Evolutionary conservation across 2,329 filamentous ascomycete species (phyloP), one percentile per base, ranked within the genome.

Genomic region (Pseudogymnoascus sp.): DNA sequence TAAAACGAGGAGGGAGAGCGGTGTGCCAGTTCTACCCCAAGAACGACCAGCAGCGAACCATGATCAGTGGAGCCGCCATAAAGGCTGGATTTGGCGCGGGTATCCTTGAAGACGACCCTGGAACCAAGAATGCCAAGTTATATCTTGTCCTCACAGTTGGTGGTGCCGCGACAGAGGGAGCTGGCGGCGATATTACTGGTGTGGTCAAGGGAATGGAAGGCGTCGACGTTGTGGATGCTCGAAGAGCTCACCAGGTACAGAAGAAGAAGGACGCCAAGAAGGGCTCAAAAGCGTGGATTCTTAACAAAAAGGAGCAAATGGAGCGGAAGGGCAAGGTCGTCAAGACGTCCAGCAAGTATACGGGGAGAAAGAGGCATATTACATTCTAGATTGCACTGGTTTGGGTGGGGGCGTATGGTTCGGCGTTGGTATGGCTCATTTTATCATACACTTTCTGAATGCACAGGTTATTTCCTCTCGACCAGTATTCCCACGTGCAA

Each of bases 21-120:
- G 93, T 97, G 12, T 96, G 92, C 73, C 94, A 99, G 72, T 99
- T 99, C 75, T 99, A 99, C 74, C 94, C 94, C 2, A 96, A 96
- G 78, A 97, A 99, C 74, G 89, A 95, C 68, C 81, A 84, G 66
- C 94, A 99, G 78, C 85, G 92, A 71, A 86, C 84, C 71, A 96
- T 99, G 92, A 96, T 99, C 68, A 91, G 88, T 60, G 83, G 84
- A 64, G 94, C 94, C 0, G 94, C 94, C 0, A 89, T 97, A 65
- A 92, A 90, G 72, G 94, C 94, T 1, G 94, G 94, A 0, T 99
- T 99, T 71, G 93, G 94, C 58, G 94, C 94, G 0, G 94, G 94
- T 77, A 83, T 99, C 35, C 79, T 99, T 58, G 93, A 97, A 75
- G 94, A 99, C 75, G 93, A 97, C 73, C 90, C 90, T 0, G 93